Evolutionary conservation across 2,329 filamentous ascomycete genomes (phyloP).

Genomic region (Sporothrix dimorphospora): DNA sequence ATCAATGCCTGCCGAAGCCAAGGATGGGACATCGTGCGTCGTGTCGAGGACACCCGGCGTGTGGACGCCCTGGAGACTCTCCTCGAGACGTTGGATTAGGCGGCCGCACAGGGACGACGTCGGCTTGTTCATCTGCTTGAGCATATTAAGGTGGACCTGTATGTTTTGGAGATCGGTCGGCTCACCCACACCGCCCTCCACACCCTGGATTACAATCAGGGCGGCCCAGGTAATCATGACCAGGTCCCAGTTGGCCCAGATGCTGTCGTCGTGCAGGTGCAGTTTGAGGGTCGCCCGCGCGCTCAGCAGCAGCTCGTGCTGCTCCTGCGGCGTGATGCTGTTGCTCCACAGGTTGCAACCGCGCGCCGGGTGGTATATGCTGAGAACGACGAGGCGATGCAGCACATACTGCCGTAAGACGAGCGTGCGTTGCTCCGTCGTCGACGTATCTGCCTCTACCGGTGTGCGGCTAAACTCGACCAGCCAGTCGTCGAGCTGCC

Average conservation of each 20-base stretch:
- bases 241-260: conserved; percentile 34
- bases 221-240: conserved; percentile 34
- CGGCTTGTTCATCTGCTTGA: conserved; percentile 26
- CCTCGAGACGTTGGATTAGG: conserved; percentile 29
- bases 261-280: conserved; percentile 31
- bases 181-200: conserved; percentile 31
- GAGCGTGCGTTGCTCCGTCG: conserved; percentile 24
- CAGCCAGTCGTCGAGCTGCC: conserved; percentile 33
- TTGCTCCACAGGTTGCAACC: conserved; percentile 32
- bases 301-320: conserved; percentile 31
- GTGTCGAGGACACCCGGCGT: conserved; percentile 19
- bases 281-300: conserved; percentile 32
- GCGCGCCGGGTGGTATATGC: conserved; percentile 33
- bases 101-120: conserved; percentile 25
- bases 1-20: conserved; percentile 15
- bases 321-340: conserved; percentile 31
- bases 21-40: not conserved
- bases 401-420: conserved; percentile 33
- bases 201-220: conserved; percentile 31
- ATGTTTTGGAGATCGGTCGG: conserved; percentile 29
- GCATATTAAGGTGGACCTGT: conserved; percentile 31
- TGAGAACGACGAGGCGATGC: conserved; percentile 31
- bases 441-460: not conserved
- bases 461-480: conserved; percentile 29
- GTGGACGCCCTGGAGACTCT: conserved; percentile 28